Conservation (phyloP, 805 yeast genomes). For the Candida vartiovaarae region DNA sequence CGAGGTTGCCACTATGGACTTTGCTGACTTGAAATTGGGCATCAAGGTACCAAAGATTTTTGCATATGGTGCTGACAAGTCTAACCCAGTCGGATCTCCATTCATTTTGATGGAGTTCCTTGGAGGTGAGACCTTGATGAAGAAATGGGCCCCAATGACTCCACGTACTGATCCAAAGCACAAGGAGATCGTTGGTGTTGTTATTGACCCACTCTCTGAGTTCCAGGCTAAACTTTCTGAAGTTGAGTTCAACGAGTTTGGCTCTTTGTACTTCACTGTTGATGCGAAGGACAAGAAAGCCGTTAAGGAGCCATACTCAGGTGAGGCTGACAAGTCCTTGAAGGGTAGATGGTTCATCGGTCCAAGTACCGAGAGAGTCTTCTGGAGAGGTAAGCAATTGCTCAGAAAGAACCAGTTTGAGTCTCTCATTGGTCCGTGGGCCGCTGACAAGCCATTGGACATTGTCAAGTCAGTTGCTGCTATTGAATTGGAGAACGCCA, state of each 20-base stretch:
- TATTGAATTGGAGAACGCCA: slow-evolving; percentile 56
- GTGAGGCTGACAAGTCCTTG: slow-evolving; percentile 46
- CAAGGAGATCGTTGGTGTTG: slow-evolving; percentile 45
- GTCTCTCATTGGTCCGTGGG: slow-evolving; percentile 74
- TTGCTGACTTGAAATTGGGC: slow-evolving; percentile 55
- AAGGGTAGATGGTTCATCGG: slow-evolving; percentile 82
- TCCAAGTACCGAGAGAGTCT: slow-evolving; percentile 75
- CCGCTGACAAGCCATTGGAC: slow-evolving; percentile 46
- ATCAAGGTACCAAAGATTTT: slow-evolving; percentile 68
- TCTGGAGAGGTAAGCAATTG: slow-evolving; percentile 59
- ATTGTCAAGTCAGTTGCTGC: slow-evolving; percentile 57
- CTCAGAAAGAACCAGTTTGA: slow-evolving; percentile 44
- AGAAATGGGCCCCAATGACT: slow-evolving; percentile 80
- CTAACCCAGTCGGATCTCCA: slow-evolving; percentile 64
- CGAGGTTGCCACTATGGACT: slow-evolving; percentile 94
- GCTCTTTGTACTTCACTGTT: slow-evolving; percentile 73
- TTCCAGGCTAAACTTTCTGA: slow-evolving; percentile 49
- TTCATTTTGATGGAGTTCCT: slow-evolving; percentile 76
- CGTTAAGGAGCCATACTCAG: slow-evolving; percentile 42
- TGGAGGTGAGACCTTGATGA: slow-evolving; percentile 80
- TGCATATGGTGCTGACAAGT: slow-evolving; percentile 51
- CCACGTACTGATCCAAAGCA: slow-evolving; percentile 49
- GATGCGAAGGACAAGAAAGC: slow-evolving; percentile 42
- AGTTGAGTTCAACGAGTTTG: slow-evolving; percentile 62
- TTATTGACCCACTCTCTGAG: slow-evolving; percentile 68